Evolutionary conservation across 306 rosid species (phyloP).

Genomic region (Cicer yamashitae): DNA sequence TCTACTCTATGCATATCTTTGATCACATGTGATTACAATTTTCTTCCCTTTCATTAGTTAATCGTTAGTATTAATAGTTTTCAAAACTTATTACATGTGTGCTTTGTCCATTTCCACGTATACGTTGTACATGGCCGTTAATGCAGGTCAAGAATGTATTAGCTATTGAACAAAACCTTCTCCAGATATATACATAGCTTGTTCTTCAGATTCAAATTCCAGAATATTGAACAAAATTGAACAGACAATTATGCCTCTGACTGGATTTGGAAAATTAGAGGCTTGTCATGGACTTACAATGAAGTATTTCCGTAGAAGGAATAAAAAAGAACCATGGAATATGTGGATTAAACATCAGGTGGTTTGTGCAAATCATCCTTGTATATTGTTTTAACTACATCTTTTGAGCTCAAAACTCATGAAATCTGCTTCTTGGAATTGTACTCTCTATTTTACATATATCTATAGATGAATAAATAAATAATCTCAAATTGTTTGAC

Average conservation of each 20-base stretch:
- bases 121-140: slow-evolving; percentile 9
- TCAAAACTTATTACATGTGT: slow-evolving; percentile 27
- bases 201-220: slow-evolving; percentile 25
- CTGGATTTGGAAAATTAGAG: slow-evolving; percentile 15
- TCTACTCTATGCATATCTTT: neutral
- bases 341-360: slow-evolving; percentile 9
- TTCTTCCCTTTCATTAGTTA: slow-evolving; percentile 21
- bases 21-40: slow-evolving; percentile 26
- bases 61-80: slow-evolving; percentile 10
- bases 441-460: no score
- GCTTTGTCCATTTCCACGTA: no score
- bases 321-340: slow-evolving; percentile 27
- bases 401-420: slow-evolving; percentile 17
- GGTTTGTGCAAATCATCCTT: slow-evolving; percentile 27
- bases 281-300: neutral
- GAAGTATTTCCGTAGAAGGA: slow-evolving; percentile 2
- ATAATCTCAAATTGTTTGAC: no score
- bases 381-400: slow-evolving; percentile 25
- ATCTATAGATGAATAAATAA: no score
- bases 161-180: slow-evolving; percentile 29
- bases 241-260: slow-evolving; percentile 21
- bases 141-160: slow-evolving; percentile 16
- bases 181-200: slow-evolving; percentile 17
- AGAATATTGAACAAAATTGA: slow-evolving; percentile 9
- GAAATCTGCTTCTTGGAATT: slow-evolving; percentile 32